Conservation (phyloP, 441 rosid genomes). For the Pelargonium myrrhifolium region DNA sequence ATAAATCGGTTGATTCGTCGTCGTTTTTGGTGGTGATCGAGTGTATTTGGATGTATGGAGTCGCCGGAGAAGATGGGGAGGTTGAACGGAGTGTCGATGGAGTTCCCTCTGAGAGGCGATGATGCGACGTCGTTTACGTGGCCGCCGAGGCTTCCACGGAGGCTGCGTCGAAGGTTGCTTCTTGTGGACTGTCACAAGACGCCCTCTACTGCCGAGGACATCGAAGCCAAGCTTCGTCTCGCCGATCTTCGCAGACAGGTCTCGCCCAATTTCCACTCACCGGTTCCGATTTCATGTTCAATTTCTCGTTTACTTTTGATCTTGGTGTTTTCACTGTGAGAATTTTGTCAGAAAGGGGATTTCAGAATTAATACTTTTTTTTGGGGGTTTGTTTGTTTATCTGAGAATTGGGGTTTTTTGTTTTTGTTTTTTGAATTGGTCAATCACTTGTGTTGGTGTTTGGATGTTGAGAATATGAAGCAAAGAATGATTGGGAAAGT, state of each 20-base stretch:
- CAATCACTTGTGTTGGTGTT: neutral
- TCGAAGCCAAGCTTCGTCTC: conserved; percentile 77
- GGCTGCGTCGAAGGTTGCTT: conserved; percentile 55
- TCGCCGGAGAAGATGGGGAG: conserved; percentile 27
- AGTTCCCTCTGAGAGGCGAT: conserved; percentile 25
- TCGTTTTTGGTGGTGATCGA: neutral
- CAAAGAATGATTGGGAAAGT: conserved; percentile 4
- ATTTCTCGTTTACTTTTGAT: neutral
- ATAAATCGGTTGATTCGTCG: neutral
- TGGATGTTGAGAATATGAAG: neutral
- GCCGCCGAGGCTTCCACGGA: conserved; percentile 12
- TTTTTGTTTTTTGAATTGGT: neutral
- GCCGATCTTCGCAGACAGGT: conserved; percentile 94
- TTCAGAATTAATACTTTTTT: neutral
- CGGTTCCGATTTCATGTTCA: neutral
- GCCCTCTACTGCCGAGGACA: conserved; percentile 58
- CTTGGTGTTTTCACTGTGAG: neutral
- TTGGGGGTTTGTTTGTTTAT: neutral
- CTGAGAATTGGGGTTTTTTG: neutral
- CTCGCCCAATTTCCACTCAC: neutral
- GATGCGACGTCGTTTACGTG: conserved; percentile 14
- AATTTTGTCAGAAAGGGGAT: neutral
- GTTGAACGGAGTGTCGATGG: conserved; percentile 32
- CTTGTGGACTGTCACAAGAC: conserved; percentile 35
- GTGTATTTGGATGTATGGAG: conserved; percentile 16